Conservation (phyloP, 2,329 filamentous ascomycete species). For the Blastomyces emzantsi region DNA sequence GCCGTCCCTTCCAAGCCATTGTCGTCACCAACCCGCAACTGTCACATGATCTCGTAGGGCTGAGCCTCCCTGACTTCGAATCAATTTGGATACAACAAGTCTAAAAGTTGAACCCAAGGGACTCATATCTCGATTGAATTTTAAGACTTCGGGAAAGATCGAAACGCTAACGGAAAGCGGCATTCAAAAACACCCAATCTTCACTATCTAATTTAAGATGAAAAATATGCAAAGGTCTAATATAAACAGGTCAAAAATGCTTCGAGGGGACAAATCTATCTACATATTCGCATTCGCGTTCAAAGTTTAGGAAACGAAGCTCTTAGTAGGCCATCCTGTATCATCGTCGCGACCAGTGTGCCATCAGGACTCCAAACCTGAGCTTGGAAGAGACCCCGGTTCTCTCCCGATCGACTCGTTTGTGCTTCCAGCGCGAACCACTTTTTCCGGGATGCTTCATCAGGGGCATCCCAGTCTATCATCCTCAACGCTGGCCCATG, state of each 20-base stretch:
- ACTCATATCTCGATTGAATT: background rate
- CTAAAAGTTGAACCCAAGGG: background rate
- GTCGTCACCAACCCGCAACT: background rate
- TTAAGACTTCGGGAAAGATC: background rate
- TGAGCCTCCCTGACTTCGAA: no score
- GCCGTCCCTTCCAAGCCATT: background rate
- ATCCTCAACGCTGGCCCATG: slow-evolving; percentile 34
- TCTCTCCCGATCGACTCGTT: slow-evolving; percentile 37
- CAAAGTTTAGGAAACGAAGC: slow-evolving; percentile 2
- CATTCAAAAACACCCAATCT: background rate
- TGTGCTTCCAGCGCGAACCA: slow-evolving; percentile 46
- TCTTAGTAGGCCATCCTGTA: slow-evolving; percentile 34
- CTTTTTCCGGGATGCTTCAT: slow-evolving; percentile 22
- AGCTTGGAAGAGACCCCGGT: slow-evolving; percentile 41
- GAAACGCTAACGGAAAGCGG: background rate
- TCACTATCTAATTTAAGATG: background rate
- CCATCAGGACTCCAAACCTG: slow-evolving; percentile 39
- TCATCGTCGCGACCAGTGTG: slow-evolving; percentile 38
- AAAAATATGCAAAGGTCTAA: background rate
- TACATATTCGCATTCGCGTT: background rate
- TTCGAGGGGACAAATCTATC: background rate
- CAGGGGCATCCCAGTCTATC: slow-evolving; percentile 27
- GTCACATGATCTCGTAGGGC: no score
- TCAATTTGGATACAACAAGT: no score
- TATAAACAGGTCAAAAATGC: background rate